Evolutionary conservation across 1,284 basidiomycete genomes (phyloP).

Genomic region (Ustilago loliicola): DNA sequence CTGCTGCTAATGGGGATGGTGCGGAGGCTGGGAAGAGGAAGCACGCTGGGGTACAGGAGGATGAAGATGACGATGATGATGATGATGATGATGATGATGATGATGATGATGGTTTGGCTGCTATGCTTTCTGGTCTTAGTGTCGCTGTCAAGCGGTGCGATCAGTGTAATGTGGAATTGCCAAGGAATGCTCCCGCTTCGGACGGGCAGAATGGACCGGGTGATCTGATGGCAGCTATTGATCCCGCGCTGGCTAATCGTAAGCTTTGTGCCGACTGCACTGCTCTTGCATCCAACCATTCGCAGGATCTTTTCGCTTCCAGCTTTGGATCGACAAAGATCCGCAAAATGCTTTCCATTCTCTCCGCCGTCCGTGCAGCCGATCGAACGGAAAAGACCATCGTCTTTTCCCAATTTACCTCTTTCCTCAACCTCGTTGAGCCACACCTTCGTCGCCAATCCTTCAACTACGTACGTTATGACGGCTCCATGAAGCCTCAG

Average conservation of each 20-base stretch:
- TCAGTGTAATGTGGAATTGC: conserved; percentile 50
- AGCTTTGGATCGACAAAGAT: conserved; percentile 79
- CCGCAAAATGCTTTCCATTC: conserved; percentile 81
- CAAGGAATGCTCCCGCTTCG: neutral
- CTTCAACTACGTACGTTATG: conserved; percentile 85
- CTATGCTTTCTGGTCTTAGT: conserved; percentile 79
- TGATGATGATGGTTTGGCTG: conserved; percentile 79
- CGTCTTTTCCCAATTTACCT: conserved; percentile 83
- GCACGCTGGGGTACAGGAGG: neutral
- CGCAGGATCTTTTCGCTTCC: conserved; percentile 71
- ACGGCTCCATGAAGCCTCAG: conserved; percentile 84
- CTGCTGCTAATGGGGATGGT: conserved; percentile 4
- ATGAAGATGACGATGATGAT: too few relatives aligned
- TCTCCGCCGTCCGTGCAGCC: conserved; percentile 78
- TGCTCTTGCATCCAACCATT: conserved; percentile 31
- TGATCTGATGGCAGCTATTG: conserved; percentile 37
- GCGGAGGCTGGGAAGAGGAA: neutral
- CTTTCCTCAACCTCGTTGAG: conserved; percentile 87
- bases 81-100: conserved; percentile 28
- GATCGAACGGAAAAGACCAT: conserved; percentile 85
- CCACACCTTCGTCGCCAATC: conserved; percentile 80
- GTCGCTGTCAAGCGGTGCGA: conserved; percentile 71
- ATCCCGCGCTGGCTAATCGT: conserved; percentile 16
- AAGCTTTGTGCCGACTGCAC: conserved; percentile 60
- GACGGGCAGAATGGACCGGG: conserved; percentile 11